phyloP scores from a whole-genome alignment of 345 rosid species.

The Hibiscus trionum region DNA sequence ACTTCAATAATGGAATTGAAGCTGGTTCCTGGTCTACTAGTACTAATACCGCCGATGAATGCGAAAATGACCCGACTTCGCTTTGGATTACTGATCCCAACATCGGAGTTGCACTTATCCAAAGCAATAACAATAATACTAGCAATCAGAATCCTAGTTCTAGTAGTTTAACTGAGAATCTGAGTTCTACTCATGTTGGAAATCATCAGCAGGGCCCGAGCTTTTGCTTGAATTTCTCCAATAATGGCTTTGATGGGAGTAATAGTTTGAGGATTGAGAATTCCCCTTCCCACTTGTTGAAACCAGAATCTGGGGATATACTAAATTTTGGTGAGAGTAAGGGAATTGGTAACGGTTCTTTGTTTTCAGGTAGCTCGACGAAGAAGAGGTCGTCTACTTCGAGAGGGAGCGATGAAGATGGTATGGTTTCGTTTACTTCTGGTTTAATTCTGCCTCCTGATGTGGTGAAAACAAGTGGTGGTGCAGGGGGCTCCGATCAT shows the following conservation, averaged over 20 bases:
- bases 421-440: slow-evolving; percentile 74
- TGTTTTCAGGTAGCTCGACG: slow-evolving; percentile 45
- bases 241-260: slow-evolving; percentile 38
- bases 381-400: slow-evolving; percentile 55
- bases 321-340: slow-evolving; percentile 69
- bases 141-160: slow-evolving; percentile 28
- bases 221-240: slow-evolving; percentile 60
- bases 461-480: slow-evolving; percentile 41
- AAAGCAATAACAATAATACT: slow-evolving; percentile 14
- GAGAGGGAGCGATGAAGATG: slow-evolving; percentile 69
- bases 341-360: slow-evolving; percentile 44
- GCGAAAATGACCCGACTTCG: slow-evolving; percentile 69
- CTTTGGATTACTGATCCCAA: slow-evolving; percentile 72
- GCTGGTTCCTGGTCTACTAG: slow-evolving; percentile 47
- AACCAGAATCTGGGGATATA: slow-evolving; percentile 78
- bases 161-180: slow-evolving; percentile 42
- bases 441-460: slow-evolving; percentile 58
- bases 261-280: slow-evolving; percentile 30
- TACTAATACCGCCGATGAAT: slow-evolving; percentile 46
- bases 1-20: slow-evolving; percentile 42
- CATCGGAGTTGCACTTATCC: slow-evolving; percentile 35
- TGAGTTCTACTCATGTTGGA: slow-evolving; percentile 19
- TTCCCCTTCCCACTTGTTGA: slow-evolving; percentile 41
- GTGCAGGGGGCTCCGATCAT: slow-evolving; percentile 73
- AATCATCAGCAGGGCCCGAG: slow-evolving; percentile 24